These are phyloP conservation scores for Ormosia semicastrata DNA, from an alignment of 306 rosid genomes.

Conservation along the genomic window DNA sequence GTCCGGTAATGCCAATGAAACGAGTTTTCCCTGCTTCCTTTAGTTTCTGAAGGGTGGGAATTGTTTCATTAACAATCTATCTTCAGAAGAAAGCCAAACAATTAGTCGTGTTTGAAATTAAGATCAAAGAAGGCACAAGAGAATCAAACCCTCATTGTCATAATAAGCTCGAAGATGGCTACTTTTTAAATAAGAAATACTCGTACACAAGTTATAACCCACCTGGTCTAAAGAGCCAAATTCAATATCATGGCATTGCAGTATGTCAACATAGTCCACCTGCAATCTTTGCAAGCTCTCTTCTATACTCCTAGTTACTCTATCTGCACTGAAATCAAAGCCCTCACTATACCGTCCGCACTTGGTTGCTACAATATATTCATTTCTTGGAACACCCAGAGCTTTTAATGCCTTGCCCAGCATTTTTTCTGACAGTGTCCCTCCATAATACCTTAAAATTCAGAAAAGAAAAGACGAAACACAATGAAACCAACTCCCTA, in stretches of 20 bases:
- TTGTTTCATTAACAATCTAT: slow-evolving; percentile 81
- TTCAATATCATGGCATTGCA: slow-evolving; percentile 95
- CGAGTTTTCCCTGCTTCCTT: slow-evolving; percentile 83
- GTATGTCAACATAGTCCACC: slow-evolving; percentile 84
- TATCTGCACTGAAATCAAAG: slow-evolving; percentile 84
- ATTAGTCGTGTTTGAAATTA: not conserved
- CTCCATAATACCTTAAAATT: slow-evolving; percentile 69
- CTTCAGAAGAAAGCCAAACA: slow-evolving; percentile 1
- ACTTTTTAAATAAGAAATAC: not conserved
- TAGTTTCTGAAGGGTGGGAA: slow-evolving; percentile 79
- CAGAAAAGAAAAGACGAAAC: not conserved
- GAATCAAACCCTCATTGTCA: not conserved
- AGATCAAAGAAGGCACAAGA: no score
- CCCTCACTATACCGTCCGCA: slow-evolving; percentile 87
- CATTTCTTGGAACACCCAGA: slow-evolving; percentile 62
- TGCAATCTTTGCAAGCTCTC: slow-evolving; percentile 93
- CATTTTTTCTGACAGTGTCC: slow-evolving; percentile 74
- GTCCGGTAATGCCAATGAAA: slow-evolving; percentile 88
- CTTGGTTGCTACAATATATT: slow-evolving; percentile 82
- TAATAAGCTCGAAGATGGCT: not conserved
- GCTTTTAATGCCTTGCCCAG: slow-evolving; percentile 85
- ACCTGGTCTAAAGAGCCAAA: slow-evolving; percentile 88
- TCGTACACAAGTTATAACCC: not conserved
- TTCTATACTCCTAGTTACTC: slow-evolving; percentile 78
- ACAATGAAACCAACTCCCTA: not conserved